Conservation (phyloP, 805 yeast species). For the Ogataea thermomethanolica region DNA sequence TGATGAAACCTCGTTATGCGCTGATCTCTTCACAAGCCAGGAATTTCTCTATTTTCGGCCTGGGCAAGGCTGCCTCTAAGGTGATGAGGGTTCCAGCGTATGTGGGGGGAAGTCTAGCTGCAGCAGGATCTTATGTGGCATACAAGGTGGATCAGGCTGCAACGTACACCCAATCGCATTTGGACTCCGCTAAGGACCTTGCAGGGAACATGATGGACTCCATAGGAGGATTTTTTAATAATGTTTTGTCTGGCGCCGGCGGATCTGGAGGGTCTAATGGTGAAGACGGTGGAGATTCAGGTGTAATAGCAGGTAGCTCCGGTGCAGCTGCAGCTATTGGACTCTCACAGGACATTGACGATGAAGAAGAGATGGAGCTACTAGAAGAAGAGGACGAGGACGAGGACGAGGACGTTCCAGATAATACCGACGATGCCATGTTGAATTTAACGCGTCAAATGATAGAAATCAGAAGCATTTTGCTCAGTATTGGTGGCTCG, state of each 20-base stretch:
- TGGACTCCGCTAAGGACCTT: slow-evolving; percentile 59
- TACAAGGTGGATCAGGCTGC: slow-evolving; percentile 90
- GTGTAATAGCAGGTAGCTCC: slow-evolving; percentile 48
- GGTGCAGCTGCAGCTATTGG: slow-evolving; percentile 54
- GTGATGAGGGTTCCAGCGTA: slow-evolving; percentile 69
- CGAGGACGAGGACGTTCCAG: slow-evolving; percentile 37
- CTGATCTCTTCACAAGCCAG: slow-evolving; percentile 11
- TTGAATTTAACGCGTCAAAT: slow-evolving; percentile 86
- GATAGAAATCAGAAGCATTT: slow-evolving; percentile 88
- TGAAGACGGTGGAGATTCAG: slow-evolving; percentile 24
- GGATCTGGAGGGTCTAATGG: slow-evolving; percentile 27
- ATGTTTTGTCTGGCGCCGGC: slow-evolving; percentile 24
- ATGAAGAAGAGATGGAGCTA: slow-evolving; percentile 19
- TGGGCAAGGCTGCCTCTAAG: slow-evolving; percentile 54
- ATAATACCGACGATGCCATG: slow-evolving; percentile 72
- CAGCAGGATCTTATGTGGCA: slow-evolving; percentile 89
- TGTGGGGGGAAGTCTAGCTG: slow-evolving; percentile 87
- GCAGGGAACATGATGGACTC: slow-evolving; percentile 51
- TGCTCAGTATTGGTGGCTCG: slow-evolving; percentile 67
- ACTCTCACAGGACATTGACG: slow-evolving; percentile 34
- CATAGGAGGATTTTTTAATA: slow-evolving; percentile 35
- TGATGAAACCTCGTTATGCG: slow-evolving; percentile 3
- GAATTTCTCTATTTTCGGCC: slow-evolving; percentile 34
- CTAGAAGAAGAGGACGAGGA: slow-evolving; percentile 38
- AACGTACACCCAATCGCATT: slow-evolving; percentile 60